A percentile compares a stretch with the other conserved stretches of the same genome.
Conservation (phyloP, 1,139 yeast genomes). For the Pichia sp. region DNA sequence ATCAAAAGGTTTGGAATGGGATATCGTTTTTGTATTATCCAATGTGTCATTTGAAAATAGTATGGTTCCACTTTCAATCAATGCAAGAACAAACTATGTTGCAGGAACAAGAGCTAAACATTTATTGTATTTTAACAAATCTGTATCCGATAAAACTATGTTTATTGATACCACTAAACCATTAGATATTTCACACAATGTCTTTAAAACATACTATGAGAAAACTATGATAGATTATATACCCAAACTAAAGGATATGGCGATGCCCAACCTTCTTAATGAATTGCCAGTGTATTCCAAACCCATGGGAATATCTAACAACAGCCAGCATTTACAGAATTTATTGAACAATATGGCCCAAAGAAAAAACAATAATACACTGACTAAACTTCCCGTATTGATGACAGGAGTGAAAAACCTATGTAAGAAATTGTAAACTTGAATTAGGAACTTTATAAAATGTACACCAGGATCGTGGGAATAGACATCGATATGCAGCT, state of each 20-base stretch:
- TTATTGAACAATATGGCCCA: conserved; percentile 5
- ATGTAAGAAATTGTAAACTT: conserved; percentile 1
- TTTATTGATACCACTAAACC: conserved; percentile 19
- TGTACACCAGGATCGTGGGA: too few species aligned
- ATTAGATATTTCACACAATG: background rate
- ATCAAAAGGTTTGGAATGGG: conserved; percentile 71
- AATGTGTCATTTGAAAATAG: background rate
- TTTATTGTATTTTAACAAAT: conserved; percentile 44
- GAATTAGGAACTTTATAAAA: too few species aligned
- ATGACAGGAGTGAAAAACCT: background rate
- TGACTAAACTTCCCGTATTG: background rate
- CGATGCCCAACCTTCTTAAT: conserved; percentile 10
- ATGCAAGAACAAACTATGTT: conserved; percentile 41
- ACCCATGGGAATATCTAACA: conserved; percentile 3
- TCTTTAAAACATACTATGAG: conserved; percentile 2
- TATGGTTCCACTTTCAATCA: background rate
- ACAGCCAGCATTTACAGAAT: background rate
- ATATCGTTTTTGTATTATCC: conserved; percentile 53
- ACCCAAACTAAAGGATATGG: conserved; percentile 11
- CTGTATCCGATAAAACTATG: conserved; percentile 20
- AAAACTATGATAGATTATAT: conserved; percentile 9
- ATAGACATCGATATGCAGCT: too few species aligned
- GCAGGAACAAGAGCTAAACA: conserved; percentile 64
- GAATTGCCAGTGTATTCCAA: conserved; percentile 11
- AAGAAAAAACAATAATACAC: background rate